phyloP scores from a whole-genome alignment of 2,329 filamentous ascomycete genomes.

The Penicillium crustosum region DNA sequence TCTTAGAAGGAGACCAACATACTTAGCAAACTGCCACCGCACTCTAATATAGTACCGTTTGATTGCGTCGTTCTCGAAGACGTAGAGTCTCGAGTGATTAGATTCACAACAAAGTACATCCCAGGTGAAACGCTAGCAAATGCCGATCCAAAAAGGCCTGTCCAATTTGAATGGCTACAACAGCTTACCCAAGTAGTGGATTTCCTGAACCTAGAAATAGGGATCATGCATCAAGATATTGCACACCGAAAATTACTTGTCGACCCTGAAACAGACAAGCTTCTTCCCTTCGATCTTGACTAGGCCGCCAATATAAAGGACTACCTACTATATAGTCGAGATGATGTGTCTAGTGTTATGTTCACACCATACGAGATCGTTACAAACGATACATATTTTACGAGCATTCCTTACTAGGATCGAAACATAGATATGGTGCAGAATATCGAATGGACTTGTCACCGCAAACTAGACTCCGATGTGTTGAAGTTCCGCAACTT shows the following conservation, averaged over 20 bases:
- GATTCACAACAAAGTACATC: slow-evolving; percentile 30
- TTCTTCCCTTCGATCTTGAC: slow-evolving; percentile 30
- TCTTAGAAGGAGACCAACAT: slow-evolving; percentile 30
- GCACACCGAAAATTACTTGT: slow-evolving; percentile 33
- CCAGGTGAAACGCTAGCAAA: slow-evolving; percentile 28
- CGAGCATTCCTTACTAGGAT: slow-evolving; percentile 25
- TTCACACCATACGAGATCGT: slow-evolving; percentile 31
- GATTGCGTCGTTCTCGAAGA: slow-evolving; percentile 29
- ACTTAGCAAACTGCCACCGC: slow-evolving; percentile 24
- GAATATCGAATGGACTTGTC: slow-evolving; percentile 19
- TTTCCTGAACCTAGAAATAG: slow-evolving; percentile 26
- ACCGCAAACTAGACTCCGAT: slow-evolving; percentile 21
- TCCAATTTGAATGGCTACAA: slow-evolving; percentile 28
- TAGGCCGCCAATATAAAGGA: slow-evolving; percentile 20
- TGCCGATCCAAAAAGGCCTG: slow-evolving; percentile 22
- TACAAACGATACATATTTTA: slow-evolving; percentile 27
- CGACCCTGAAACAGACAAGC: slow-evolving; percentile 22
- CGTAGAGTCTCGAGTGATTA: slow-evolving; percentile 26
- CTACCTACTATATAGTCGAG: slow-evolving; percentile 19
- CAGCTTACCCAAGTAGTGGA: slow-evolving; percentile 27
- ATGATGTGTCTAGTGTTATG: slow-evolving; percentile 26
- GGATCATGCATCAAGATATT: slow-evolving; percentile 37
- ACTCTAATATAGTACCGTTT: slow-evolving; percentile 33
- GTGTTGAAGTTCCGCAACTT: slow-evolving; percentile 20
- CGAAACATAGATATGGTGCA: slow-evolving; percentile 25